These are phyloP conservation scores for Oryza brachyantha DNA, from an alignment of 176 grass and related monocot genomes.

Conservation along the genomic window DNA sequence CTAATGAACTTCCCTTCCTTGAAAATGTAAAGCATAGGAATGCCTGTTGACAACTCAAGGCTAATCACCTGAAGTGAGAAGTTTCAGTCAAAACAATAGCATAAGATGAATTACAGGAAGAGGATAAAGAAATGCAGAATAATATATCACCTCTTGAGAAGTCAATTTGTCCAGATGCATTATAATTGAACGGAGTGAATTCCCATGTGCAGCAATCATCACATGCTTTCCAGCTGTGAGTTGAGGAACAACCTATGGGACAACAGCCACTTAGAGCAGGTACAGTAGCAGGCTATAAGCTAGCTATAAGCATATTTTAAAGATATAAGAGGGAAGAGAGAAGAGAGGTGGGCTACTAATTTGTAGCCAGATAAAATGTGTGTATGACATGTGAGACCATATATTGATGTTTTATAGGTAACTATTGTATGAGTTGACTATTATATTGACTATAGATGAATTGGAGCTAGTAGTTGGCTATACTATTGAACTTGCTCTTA, in stretches of 20 bases:
- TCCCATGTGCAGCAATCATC: constrained; percentile 97
- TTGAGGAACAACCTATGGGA: constrained; percentile 42
- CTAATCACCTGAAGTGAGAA: constrained; percentile 67
- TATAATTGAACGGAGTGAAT: constrained; percentile 95
- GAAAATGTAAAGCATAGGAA: constrained; percentile 97
- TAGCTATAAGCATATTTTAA: too few species aligned
- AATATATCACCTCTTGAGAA: constrained; percentile 70
- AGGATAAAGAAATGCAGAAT: background rate
- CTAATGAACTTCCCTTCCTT: constrained; percentile 96
- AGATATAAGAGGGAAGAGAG: too few species aligned
- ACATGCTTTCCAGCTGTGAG: constrained; percentile 78
- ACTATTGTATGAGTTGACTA: too few species aligned
- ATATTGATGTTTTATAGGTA: too few species aligned
- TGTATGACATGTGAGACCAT: too few species aligned
- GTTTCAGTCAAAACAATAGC: background rate
- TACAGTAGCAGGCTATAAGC: too few species aligned
- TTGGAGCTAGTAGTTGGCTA: too few species aligned
- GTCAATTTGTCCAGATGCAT: constrained; percentile 98
- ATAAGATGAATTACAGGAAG: background rate
- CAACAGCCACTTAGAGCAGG: background rate
- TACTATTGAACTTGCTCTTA: too few species aligned
- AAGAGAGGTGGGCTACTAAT: too few species aligned
- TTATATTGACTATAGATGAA: too few species aligned
- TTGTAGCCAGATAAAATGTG: too few species aligned
- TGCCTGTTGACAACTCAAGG: constrained; percentile 88